phyloP scores from a whole-genome alignment of 345 rosid species.

The Lepidium africanum region DNA sequence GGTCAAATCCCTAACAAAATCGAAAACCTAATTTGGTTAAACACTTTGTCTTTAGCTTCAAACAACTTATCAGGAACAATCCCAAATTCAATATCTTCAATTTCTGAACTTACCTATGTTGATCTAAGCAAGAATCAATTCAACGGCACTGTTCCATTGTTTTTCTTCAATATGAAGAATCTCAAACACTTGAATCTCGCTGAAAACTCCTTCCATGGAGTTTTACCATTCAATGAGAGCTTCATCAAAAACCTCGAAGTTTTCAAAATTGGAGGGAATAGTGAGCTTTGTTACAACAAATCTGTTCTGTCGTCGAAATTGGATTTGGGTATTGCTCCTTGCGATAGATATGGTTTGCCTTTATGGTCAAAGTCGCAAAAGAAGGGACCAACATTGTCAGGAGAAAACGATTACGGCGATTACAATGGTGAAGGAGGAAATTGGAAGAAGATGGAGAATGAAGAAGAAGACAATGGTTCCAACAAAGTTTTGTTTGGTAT shows the following conservation, averaged over 20 bases:
- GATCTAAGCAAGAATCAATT: slow-evolving; percentile 73
- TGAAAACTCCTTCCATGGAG: slow-evolving; percentile 59
- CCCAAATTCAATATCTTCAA: slow-evolving; percentile 55
- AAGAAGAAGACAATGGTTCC: slow-evolving; percentile 48
- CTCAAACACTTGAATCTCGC: slow-evolving; percentile 64
- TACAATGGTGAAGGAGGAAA: slow-evolving; percentile 27
- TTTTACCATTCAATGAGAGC: slow-evolving; percentile 64
- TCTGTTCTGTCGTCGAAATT: slow-evolving; percentile 49
- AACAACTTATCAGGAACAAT: slow-evolving; percentile 64
- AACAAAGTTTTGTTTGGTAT: slow-evolving; percentile 65
- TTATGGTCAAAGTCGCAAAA: slow-evolving; percentile 57
- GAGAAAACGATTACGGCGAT: slow-evolving; percentile 21
- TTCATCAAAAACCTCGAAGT: slow-evolving; percentile 45
- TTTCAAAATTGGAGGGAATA: slow-evolving; percentile 58
- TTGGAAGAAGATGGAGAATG: slow-evolving; percentile 13
- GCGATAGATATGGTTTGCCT: slow-evolving; percentile 80
- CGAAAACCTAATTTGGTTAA: slow-evolving; percentile 53
- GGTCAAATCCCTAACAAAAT: slow-evolving; percentile 53
- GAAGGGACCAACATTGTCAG: slow-evolving; percentile 6
- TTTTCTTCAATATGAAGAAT: slow-evolving; percentile 50
- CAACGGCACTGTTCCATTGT: slow-evolving; percentile 66
- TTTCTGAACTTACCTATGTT: slow-evolving; percentile 51
- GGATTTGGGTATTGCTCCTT: slow-evolving; percentile 71
- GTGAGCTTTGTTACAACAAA: slow-evolving; percentile 63
- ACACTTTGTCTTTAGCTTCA: slow-evolving; percentile 55